Evolutionary conservation across 345 rosid genomes (phyloP).

Genomic region (Microcos paniculata): DNA sequence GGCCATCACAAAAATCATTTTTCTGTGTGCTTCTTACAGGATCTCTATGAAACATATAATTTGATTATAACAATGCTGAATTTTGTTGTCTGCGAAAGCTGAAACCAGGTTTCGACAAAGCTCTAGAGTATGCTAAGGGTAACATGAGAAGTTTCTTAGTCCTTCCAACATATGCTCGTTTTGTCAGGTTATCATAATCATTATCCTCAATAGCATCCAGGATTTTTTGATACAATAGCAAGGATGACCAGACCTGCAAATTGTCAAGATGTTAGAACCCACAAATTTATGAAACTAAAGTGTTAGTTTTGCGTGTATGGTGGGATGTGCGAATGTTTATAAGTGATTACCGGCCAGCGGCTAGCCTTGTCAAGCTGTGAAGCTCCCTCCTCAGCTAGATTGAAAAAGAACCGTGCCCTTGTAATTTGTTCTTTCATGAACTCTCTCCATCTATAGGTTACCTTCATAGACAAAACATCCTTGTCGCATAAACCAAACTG

Average conservation of each 20-base stretch:
- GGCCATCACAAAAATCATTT: too few relatives aligned
- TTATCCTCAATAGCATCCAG: slow-evolving; percentile 58
- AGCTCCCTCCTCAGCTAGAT: slow-evolving; percentile 60
- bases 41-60: too few relatives aligned
- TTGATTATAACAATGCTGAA: too few relatives aligned
- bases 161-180: slow-evolving; percentile 53
- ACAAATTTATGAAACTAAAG: not conserved
- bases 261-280: not conserved
- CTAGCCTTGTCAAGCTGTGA: slow-evolving; percentile 55
- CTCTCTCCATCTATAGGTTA: slow-evolving; percentile 49
- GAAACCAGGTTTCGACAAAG: slow-evolving; percentile 23
- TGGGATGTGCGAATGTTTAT: too few relatives aligned
- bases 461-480: slow-evolving; percentile 48
- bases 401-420: slow-evolving; percentile 57
- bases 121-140: slow-evolving; percentile 47
- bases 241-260: slow-evolving; percentile 59
- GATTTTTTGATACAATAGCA: slow-evolving; percentile 46
- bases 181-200: slow-evolving; percentile 57
- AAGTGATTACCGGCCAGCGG: slow-evolving; percentile 55
- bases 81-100: not conserved
- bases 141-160: slow-evolving; percentile 44
- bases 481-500: slow-evolving; percentile 48
- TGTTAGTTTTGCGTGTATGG: not conserved
- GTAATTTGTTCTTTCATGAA: slow-evolving; percentile 60
- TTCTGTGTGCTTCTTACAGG: too few relatives aligned